phyloP scores from a whole-genome alignment of 2,329 filamentous ascomycete genomes.

The Emericellopsis cladophorae region DNA sequence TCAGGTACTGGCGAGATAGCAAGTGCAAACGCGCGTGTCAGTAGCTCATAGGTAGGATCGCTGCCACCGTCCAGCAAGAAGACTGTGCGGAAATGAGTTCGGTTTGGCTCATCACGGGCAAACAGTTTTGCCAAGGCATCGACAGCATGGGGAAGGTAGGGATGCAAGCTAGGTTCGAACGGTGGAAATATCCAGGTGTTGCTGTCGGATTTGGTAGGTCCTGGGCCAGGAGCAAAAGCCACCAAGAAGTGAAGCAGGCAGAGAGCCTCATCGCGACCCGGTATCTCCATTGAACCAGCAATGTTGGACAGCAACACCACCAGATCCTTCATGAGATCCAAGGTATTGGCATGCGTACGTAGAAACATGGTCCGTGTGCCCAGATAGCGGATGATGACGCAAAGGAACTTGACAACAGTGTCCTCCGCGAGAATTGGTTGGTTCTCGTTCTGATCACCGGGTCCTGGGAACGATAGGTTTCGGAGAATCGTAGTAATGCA shows the following conservation, averaged over 20 bases:
- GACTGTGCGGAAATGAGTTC: constrained; percentile 70
- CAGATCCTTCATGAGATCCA: constrained; percentile 96
- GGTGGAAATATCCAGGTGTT: constrained; percentile 60
- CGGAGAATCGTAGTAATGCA: constrained; percentile 87
- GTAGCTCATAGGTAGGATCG: constrained; percentile 58
- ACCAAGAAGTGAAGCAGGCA: constrained; percentile 81
- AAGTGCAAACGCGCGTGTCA: constrained; percentile 78
- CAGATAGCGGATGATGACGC: constrained; percentile 71
- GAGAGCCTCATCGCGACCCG: constrained; percentile 75
- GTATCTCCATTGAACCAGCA: constrained; percentile 66
- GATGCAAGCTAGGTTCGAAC: constrained; percentile 71
- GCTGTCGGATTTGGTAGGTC: constrained; percentile 38
- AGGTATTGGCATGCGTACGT: constrained; percentile 67
- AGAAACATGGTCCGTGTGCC: constrained; percentile 83
- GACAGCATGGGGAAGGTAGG: constrained; percentile 79
- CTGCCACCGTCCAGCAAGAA: constrained; percentile 60
- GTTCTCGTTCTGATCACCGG: constrained; percentile 49
- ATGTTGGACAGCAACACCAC: constrained; percentile 85
- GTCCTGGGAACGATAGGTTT: constrained; percentile 65
- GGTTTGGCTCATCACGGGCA: constrained; percentile 85
- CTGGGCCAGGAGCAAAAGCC: constrained; percentile 73
- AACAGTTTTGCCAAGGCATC: constrained; percentile 86
- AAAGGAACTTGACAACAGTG: constrained; percentile 69
- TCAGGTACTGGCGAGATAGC: constrained; percentile 79
- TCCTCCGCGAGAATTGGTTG: constrained; percentile 64